Percentiles rank a stretch among this genome's conserved stretches.
Evolutionary conservation across 768 basidiomycete genomes (phyloP).

Genomic region (Tylopilus balloui): DNA sequence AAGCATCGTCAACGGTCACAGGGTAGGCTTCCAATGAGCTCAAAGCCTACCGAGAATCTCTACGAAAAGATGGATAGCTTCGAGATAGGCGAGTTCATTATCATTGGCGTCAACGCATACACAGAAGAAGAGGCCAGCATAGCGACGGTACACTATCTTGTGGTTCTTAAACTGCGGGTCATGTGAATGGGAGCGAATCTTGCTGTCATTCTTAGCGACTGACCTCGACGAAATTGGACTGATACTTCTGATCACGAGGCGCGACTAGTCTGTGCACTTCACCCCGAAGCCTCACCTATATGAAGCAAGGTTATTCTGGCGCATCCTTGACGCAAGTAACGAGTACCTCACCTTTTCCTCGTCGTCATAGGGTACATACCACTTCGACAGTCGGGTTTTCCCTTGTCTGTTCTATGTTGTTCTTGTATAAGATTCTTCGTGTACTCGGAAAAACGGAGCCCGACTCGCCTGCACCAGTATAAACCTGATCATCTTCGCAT

Average conservation of each 20-base stretch:
- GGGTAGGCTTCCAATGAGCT: not conserved
- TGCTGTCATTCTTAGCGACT: slow-evolving; percentile 18
- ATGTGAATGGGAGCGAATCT: slow-evolving; percentile 5
- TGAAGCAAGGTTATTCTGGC: not conserved
- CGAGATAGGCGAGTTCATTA: slow-evolving; percentile 95
- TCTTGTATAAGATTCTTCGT: not conserved
- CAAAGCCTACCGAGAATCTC: slow-evolving; percentile 80
- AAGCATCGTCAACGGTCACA: not conserved
- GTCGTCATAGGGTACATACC: slow-evolving; percentile 99
- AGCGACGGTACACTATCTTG: slow-evolving; percentile 95
- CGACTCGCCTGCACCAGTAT: slow-evolving; percentile 85
- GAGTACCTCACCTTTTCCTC: slow-evolving; percentile 81
- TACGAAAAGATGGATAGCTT: slow-evolving; percentile 97
- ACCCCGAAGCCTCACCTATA: slow-evolving; percentile 84
- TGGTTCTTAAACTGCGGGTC: slow-evolving; percentile 84
- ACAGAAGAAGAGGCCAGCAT: slow-evolving; percentile 97
- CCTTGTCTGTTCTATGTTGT: slow-evolving; percentile 85
- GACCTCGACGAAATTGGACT: slow-evolving; percentile 99
- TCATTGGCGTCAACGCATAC: slow-evolving; percentile 97
- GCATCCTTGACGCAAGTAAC: slow-evolving; percentile 1
- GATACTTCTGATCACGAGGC: slow-evolving; percentile 96
- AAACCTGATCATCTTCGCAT: slow-evolving; percentile 82
- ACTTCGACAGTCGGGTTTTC: slow-evolving; percentile 94
- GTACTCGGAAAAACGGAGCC: not conserved
- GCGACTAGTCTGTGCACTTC: slow-evolving; percentile 97